Base-by-base conservation (phyloP, 2,329 filamentous ascomycete genomes). In the Talaromyces sp. region DNA sequence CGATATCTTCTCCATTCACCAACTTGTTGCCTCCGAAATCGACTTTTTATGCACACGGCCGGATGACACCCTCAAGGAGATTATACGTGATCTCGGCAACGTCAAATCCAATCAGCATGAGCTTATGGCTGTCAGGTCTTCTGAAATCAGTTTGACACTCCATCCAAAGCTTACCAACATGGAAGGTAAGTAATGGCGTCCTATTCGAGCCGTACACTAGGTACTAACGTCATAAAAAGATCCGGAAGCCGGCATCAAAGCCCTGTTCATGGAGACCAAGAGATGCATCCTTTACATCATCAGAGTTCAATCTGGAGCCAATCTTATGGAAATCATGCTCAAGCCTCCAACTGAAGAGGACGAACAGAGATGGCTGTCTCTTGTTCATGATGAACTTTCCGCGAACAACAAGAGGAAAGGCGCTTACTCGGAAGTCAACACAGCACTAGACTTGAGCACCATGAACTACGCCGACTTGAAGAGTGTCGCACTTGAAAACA, bases 211-310 rank as follows among this genome's bases (percentile, higher is more conserved):
- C 31, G 36, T 19, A 10, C 45, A 5, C n/a, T 7, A 31, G 17
- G 15, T 64, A 27, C 66, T 72, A 63, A 70, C 40, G 38, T 8
- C 22, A 10, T 31, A 13, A 72, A 54, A 7, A 85, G 95, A 99
- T 75, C 94, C 95, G 3, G 94, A 98, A 74, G 92, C 93, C 3
- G 91, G 95, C 67, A 84, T 95, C 68, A 97, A 98, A 79, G 85
- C 93, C 1, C 84, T 99, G 2, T 97, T 97, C 77, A 98, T 97
- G 88, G 95, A 98, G 80, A 98, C 95, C 2, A 99, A 99, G 81
- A 89, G 95, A 72, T 97, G 95, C 74, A 91, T 98, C 47, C 83
- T 99, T 68, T 99, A 98, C 79, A 98, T 99, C 76, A 98, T 99
- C 74, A 91, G 95, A 66, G 91, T 99, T 40, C 96, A 99, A 78